A percentile compares a stretch with the other conserved stretches of the same genome.
Evolutionary conservation across 2,329 filamentous ascomycete species (phyloP).

Genomic region (Fusarium nematophilum): DNA sequence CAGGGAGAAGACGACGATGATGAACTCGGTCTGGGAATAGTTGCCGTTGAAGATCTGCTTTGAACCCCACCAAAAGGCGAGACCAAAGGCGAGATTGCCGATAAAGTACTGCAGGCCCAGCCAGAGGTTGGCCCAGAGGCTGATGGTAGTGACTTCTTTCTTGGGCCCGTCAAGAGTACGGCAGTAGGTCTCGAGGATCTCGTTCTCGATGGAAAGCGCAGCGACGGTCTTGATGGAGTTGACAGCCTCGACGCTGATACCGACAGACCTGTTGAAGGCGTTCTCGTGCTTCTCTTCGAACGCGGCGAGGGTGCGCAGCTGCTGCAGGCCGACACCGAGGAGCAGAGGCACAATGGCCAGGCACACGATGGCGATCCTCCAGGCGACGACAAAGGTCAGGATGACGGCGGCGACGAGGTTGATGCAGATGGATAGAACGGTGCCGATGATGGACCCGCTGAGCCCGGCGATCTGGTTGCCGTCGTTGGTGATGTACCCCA

Average conservation of each 20-base stretch:
- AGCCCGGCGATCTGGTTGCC: constrained; percentile 68
- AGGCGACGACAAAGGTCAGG: constrained; percentile 75
- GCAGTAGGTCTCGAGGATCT: no score
- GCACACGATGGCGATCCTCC: constrained; percentile 69
- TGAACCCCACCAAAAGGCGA: constrained; percentile 83
- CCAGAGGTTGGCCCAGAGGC: constrained; percentile 64
- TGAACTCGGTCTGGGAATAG: constrained; percentile 73
- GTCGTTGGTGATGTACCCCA: constrained; percentile 76
- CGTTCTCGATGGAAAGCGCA: no score
- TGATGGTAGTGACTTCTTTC: constrained; percentile 64
- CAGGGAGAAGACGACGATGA: constrained; percentile 77
- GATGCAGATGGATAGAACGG: constrained; percentile 49
- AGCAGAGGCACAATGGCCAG: constrained; percentile 73
- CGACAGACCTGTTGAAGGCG: no score
- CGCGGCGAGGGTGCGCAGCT: constrained; percentile 68
- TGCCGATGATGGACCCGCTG: constrained; percentile 75
- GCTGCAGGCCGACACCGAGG: constrained; percentile 74
- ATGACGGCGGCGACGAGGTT: constrained; percentile 71
- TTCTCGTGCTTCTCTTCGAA: constrained; percentile 63
- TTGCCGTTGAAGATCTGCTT: constrained; percentile 73
- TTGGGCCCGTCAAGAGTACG: constrained; percentile 66
- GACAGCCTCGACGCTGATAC: no score
- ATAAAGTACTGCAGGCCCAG: constrained; percentile 67
- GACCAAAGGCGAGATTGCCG: constrained; percentile 75
- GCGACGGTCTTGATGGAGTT: no score